Base-by-base conservation (phyloP, 345 rosid species). In the Eucalyptus marginata region DNA sequence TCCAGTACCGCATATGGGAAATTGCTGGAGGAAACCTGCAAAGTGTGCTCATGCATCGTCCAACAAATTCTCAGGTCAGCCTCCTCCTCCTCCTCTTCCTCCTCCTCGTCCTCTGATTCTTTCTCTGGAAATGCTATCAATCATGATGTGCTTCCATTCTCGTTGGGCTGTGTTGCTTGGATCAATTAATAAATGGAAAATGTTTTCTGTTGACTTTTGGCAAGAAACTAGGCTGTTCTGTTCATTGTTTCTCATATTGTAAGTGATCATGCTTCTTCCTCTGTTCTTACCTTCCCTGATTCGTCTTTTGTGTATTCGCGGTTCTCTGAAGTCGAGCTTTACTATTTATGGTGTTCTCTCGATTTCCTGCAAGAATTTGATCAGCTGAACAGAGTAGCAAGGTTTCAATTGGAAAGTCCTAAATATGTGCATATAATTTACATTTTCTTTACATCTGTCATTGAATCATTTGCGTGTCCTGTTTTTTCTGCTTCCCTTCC, bases 11-110 rank as follows among this genome's bases (percentile, higher is more conserved):
- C 83, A 76, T 40, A 76, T 76, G 83, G 83, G 83, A 40, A 76
- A 76, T 40, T 76, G 83, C 83, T 76, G 83, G 83, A 76, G 83
- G 83, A 76, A 88, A 80, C 86, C 89, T 33, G 89, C 86, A 68
- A 88, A 79, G 86, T 88, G 89, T 50, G 89, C 89, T 43, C 89
- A 88, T 76, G 89, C 86, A 49, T 88, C 89, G 36, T 79, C 90
- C 62, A 59, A 47, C 90, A 89, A 46, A 51, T 68, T 86, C 36
- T 89, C 88, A 13, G 87, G 90, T 89, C 8, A 49, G 87, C 49
- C 81, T 49, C 85, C 54, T 46, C 51, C 47, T 47, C 51, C 58
- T 49, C 62, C 47, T 47, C 51, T 46, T 49, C 62, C 27, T 49
- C 49, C 24, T 52, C 15, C 27, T 58, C 44, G 44, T 43, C 49